These are phyloP conservation scores for Vitis rupestris DNA, from an alignment of 164 flowering plant genomes.

Conservation along the genomic window DNA sequence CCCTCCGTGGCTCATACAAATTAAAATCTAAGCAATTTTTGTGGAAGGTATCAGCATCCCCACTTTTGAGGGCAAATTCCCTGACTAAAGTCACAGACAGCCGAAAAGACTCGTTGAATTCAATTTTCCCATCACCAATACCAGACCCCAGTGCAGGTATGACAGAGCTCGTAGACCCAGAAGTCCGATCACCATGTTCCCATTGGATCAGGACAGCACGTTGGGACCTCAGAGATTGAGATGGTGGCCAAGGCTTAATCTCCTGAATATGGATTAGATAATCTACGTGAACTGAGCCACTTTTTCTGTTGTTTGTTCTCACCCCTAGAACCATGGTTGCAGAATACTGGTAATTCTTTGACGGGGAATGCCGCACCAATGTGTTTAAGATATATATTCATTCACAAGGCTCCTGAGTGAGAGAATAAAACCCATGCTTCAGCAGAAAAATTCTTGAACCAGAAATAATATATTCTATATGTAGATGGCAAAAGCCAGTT, in stretches of 20 bases:
- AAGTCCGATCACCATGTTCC: conserved; percentile 44
- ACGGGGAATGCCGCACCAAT: not conserved
- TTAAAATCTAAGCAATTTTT: conserved; percentile 43
- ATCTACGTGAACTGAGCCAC: conserved; percentile 26
- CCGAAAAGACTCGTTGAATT: conserved; percentile 43
- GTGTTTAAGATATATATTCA: not conserved
- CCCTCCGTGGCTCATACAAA: conserved; percentile 49
- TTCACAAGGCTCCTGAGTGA: not conserved
- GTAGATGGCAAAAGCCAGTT: too few relatives aligned
- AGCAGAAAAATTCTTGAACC: not conserved
- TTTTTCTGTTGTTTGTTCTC: conserved; percentile 32
- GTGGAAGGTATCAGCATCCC: conserved; percentile 31
- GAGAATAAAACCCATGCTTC: too few relatives aligned
- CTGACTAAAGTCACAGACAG: conserved; percentile 30
- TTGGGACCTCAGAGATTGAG: conserved; percentile 44
- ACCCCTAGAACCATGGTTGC: conserved; percentile 36
- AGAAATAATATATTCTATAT: not conserved
- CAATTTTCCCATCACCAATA: conserved; percentile 47
- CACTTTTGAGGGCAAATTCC: conserved; percentile 26
- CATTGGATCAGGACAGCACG: conserved; percentile 50
- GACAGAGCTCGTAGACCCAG: conserved; percentile 41
- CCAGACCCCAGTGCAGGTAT: conserved; percentile 38
- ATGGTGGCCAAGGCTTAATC: conserved; percentile 56
- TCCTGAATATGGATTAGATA: conserved; percentile 41
- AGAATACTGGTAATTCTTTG: not conserved